Conservation (phyloP, 257 asterid species). For the Datura wrightii region DNA sequence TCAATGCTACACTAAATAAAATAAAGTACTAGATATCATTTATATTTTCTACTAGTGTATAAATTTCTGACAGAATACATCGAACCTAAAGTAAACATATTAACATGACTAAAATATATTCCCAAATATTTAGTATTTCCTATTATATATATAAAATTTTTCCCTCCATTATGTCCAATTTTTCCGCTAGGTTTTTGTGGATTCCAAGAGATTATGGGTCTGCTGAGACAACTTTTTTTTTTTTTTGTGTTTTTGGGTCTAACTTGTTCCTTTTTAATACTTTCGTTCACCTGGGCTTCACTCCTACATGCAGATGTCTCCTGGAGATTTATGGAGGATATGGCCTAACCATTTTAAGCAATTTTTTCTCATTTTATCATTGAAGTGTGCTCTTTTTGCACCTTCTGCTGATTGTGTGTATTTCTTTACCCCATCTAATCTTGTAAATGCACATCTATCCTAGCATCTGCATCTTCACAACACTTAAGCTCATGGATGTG, state of each 20-base stretch:
- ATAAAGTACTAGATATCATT: neutral
- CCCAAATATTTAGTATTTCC: neutral
- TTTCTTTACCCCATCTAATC: neutral
- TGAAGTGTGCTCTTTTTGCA: neutral
- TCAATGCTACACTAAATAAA: neutral
- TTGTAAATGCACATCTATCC: neutral
- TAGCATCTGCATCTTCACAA: neutral
- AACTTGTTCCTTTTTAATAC: neutral
- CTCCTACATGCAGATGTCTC: neutral
- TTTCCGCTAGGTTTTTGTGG: neutral
- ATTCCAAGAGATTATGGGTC: neutral
- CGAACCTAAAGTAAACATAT: neutral
- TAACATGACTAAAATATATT: neutral
- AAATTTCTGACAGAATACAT: neutral
- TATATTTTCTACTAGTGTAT: neutral
- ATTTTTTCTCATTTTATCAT: neutral
- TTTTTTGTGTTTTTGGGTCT: neutral
- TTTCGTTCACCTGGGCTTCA: neutral
- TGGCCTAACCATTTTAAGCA: neutral
- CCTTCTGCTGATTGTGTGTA: neutral
- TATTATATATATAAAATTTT: neutral
- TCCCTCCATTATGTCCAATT: neutral
- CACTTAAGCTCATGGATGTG: neutral
- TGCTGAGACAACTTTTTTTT: neutral
- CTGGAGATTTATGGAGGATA: neutral